Evolutionary conservation across 345 rosid genomes (phyloP).

Genomic region (Leavenworthia alabamica): DNA sequence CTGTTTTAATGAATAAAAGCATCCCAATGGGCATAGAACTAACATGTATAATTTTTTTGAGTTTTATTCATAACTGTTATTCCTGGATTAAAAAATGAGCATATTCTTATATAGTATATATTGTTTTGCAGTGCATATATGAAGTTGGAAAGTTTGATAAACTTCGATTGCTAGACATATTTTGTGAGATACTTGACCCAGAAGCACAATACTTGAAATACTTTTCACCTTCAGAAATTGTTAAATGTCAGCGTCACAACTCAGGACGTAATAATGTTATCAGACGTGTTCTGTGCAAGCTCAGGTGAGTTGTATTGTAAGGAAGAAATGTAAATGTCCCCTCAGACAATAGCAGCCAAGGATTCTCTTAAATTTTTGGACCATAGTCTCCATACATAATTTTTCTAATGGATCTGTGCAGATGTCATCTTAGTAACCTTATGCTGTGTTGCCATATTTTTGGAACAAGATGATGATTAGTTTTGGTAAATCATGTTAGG

Average conservation of each 20-base stretch:
- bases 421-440: conserved; percentile 3
- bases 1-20: background rate
- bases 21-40: background rate
- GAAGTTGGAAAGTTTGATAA: conserved; percentile 61
- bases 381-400: background rate
- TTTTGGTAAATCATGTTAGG: conserved; percentile 6
- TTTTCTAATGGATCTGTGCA: background rate
- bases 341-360: background rate
- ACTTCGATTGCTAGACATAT: conserved; percentile 62
- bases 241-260: conserved; percentile 16
- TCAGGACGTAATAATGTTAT: conserved; percentile 37
- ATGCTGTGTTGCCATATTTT: background rate
- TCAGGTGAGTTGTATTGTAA: conserved; percentile 50
- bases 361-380: background rate
- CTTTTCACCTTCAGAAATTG: conserved; percentile 28
- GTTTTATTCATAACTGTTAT: no score
- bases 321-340: background rate
- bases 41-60: no score
- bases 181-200: conserved; percentile 84
- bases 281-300: conserved; percentile 42
- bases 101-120: conserved; percentile 8
- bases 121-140: conserved; percentile 55
- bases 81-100: background rate
- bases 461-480: conserved; percentile 1
- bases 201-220: conserved; percentile 37